These are phyloP conservation scores for Catenaria anguillulae DNA, from an alignment of 371 early-diverging fungal genomes.

Conservation along the genomic window DNA sequence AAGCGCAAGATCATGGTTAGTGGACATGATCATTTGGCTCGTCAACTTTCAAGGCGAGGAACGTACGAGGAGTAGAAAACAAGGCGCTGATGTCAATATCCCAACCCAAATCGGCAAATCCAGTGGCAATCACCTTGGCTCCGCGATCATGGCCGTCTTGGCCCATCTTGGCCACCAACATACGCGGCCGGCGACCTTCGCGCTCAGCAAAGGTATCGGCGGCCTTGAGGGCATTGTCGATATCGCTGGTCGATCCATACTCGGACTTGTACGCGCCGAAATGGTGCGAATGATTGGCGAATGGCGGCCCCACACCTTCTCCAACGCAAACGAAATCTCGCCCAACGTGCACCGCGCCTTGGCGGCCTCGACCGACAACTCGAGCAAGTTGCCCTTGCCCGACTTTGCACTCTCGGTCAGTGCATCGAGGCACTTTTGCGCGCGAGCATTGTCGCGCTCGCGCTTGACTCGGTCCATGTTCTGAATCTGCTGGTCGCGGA, in stretches of 20 bases:
- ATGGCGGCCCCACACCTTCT: constrained; percentile 65
- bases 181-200: constrained; percentile 63
- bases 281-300: constrained; percentile 56
- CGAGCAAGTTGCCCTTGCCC: constrained; percentile 51
- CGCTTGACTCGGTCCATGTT: constrained; percentile 37
- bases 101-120: constrained; percentile 73
- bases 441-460: constrained; percentile 30
- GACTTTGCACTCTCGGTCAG: constrained; percentile 45
- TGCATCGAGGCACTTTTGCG: constrained; percentile 34
- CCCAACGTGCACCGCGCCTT: constrained; percentile 62
- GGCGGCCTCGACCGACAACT: constrained; percentile 44
- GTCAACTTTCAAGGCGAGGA: neutral
- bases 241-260: constrained; percentile 48
- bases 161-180: constrained; percentile 76
- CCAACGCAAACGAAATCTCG: constrained; percentile 63
- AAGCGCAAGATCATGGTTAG: too few species aligned
- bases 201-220: constrained; percentile 37
- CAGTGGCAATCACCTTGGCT: constrained; percentile 74
- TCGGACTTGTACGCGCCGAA: constrained; percentile 67
- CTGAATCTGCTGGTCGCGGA: constrained; percentile 45
- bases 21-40: neutral
- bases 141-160: constrained; percentile 84
- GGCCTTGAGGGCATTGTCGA: constrained; percentile 38
- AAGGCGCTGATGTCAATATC: constrained; percentile 79
- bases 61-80: constrained; percentile 45